Conservation (phyloP, 768 basidiomycete species). For the Nevesoporus exiguus region DNA sequence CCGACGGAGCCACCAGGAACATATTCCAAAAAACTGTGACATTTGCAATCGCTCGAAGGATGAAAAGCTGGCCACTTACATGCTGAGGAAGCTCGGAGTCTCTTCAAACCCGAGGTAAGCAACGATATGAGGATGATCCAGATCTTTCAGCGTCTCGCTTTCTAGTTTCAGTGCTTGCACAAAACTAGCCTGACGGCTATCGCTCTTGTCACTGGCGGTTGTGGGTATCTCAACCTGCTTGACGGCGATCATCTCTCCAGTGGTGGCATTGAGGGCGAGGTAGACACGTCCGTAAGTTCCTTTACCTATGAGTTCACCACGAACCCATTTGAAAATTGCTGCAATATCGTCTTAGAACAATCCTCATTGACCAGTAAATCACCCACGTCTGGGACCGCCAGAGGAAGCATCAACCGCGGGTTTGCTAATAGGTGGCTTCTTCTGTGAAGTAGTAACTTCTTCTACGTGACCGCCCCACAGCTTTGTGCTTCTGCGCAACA, state of each 20-base stretch:
- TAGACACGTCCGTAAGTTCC: constrained; percentile 97
- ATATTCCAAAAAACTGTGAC: constrained; percentile 90
- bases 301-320: constrained; percentile 95
- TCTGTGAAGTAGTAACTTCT: constrained; percentile 81
- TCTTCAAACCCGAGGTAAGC: constrained; percentile 96
- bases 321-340: constrained; percentile 98
- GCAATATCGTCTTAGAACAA: constrained; percentile 20
- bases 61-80: constrained; percentile 51
- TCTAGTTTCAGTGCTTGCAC: constrained; percentile 93
- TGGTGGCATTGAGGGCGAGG: constrained; percentile 91
- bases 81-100: constrained; percentile 83
- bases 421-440: constrained; percentile 41
- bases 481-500: constrained; percentile 83
- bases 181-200: constrained; percentile 76
- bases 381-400: constrained; percentile 66
- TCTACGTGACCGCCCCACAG: constrained; percentile 93
- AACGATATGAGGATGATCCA: constrained; percentile 97
- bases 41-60: constrained; percentile 1
- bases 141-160: constrained; percentile 92
- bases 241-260: constrained; percentile 98
- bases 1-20: constrained; percentile 97
- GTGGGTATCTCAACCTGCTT: constrained; percentile 97
- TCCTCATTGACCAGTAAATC: constrained; percentile 4
- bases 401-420: constrained; percentile 58
- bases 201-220: constrained; percentile 87